phyloP scores from a whole-genome alignment of 176 grass and related monocot genomes.

The Melocanna baccifera region DNA sequence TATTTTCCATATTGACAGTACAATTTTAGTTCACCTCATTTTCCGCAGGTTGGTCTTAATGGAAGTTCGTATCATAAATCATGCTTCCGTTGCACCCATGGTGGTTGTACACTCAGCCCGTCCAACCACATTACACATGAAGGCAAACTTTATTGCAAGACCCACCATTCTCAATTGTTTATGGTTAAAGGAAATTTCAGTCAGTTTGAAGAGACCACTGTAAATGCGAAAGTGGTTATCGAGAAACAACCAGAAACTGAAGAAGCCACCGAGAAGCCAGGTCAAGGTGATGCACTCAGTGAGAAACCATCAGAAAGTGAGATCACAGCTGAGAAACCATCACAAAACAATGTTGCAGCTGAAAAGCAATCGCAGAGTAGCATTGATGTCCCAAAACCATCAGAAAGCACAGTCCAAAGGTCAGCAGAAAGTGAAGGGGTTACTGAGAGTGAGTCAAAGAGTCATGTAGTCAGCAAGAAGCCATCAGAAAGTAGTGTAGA shows the following conservation, averaged over 20 bases:
- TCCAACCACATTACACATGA: constrained; percentile 83
- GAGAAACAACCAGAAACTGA: constrained; percentile 37
- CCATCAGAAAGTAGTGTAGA: constrained; percentile 30
- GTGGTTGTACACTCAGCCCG: constrained; percentile 76
- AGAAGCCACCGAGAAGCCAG: not conserved
- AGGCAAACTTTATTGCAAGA: constrained; percentile 89
- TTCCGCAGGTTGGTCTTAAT: constrained; percentile 66
- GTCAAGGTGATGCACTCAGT: constrained; percentile 34
- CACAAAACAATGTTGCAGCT: constrained; percentile 22
- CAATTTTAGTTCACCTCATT: not conserved
- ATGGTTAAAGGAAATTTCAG: constrained; percentile 93
- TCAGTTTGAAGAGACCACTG: constrained; percentile 60
- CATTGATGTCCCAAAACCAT: constrained; percentile 24
- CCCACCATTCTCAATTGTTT: constrained; percentile 88
- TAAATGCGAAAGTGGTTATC: constrained; percentile 31
- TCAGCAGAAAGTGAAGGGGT: constrained; percentile 23
- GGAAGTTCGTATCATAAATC: constrained; percentile 82
- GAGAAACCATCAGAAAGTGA: constrained; percentile 38
- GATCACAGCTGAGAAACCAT: constrained; percentile 10
- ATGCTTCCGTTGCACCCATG: constrained; percentile 89
- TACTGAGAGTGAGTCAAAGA: constrained; percentile 31
- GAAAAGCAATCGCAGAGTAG: constrained; percentile 27
- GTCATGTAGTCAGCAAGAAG: constrained; percentile 10
- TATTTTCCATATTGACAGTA: not conserved
- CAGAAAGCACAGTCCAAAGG: constrained; percentile 25